These are phyloP conservation scores for Paramyrothecium sp. DNA, from an alignment of 2,329 filamentous ascomycete species.

Conservation along the genomic window DNA sequence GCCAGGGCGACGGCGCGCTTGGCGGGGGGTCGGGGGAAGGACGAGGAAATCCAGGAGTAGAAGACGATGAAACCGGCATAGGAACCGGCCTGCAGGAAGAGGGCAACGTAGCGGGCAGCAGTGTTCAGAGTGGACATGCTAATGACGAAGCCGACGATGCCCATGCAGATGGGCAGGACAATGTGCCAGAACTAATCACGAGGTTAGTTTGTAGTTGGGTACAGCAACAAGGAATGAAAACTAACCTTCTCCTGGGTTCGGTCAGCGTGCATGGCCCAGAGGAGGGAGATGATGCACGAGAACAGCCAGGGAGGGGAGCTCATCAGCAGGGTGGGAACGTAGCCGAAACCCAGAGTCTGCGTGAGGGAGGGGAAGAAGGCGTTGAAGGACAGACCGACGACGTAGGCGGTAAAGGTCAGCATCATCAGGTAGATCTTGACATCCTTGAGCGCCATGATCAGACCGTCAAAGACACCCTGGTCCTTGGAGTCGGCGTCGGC, in stretches of 20 bases:
- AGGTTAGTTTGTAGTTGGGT: neutral
- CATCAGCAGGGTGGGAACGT: conserved; percentile 49
- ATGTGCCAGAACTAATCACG: conserved; percentile 51
- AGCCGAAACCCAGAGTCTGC: conserved; percentile 45
- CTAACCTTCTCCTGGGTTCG: conserved; percentile 46
- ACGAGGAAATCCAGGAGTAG: conserved; percentile 53
- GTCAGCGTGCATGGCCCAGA: conserved; percentile 52
- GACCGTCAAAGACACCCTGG: conserved; percentile 45
- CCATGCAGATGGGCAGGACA: conserved; percentile 44
- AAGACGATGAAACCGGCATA: conserved; percentile 56
- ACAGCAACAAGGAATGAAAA: neutral
- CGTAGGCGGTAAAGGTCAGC: conserved; percentile 56
- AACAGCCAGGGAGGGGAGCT: conserved; percentile 55
- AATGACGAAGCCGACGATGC: conserved; percentile 54
- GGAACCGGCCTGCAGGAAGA: conserved; percentile 54
- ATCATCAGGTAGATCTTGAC: conserved; percentile 60
- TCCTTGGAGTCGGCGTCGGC: conserved; percentile 45
- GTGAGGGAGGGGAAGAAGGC: conserved; percentile 54
- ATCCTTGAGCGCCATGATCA: conserved; percentile 57
- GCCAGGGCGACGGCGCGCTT: conserved; percentile 58
- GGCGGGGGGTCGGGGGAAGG: conserved; percentile 53
- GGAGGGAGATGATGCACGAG: conserved; percentile 51
- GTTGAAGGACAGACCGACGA: conserved; percentile 54
- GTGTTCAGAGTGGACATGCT: conserved; percentile 52
- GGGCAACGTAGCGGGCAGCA: conserved; percentile 55